phyloP scores from a whole-genome alignment of 1,284 basidiomycete genomes.

The Tilletia indica region DNA sequence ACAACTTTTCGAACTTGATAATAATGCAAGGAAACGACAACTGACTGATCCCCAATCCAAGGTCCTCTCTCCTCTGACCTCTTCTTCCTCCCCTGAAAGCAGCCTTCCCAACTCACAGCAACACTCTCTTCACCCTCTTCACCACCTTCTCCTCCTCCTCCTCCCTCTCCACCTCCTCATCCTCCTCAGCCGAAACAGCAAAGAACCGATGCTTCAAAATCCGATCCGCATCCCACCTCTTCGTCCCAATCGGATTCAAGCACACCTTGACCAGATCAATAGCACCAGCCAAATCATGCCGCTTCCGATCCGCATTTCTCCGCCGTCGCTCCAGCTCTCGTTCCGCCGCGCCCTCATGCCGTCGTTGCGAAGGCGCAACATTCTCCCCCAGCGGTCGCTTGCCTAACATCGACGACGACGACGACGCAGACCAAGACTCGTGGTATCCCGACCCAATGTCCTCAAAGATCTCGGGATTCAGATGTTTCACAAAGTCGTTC shows the following conservation, averaged over 20 bases:
- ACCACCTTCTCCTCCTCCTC: not conserved
- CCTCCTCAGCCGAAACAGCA: not conserved
- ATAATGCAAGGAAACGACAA: too few species aligned
- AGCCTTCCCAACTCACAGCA: too few species aligned
- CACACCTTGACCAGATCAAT: not conserved
- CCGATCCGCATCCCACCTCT: constrained; percentile 1
- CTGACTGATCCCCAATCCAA: too few species aligned
- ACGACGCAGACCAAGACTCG: too few species aligned
- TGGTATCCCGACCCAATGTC: too few species aligned
- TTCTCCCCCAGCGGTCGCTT: constrained; percentile 8
- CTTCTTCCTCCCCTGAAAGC: not conserved
- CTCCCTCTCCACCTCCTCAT: not conserved
- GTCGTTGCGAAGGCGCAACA: not conserved
- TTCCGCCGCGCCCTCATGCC: not conserved
- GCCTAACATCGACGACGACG: not conserved
- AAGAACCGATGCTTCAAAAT: constrained; percentile 8
- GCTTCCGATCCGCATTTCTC: not conserved
- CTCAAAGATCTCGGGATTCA: not conserved
- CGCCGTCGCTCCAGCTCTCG: not conserved
- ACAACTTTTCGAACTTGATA: too few species aligned
- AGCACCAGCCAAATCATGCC: not conserved
- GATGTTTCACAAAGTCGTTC: not conserved
- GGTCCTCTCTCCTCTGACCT: constrained; percentile 26
- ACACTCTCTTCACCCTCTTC: too few species aligned
- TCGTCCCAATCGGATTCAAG: not conserved